Conservation (phyloP, 768 basidiomycete species). For the Rickenella mellea region DNA sequence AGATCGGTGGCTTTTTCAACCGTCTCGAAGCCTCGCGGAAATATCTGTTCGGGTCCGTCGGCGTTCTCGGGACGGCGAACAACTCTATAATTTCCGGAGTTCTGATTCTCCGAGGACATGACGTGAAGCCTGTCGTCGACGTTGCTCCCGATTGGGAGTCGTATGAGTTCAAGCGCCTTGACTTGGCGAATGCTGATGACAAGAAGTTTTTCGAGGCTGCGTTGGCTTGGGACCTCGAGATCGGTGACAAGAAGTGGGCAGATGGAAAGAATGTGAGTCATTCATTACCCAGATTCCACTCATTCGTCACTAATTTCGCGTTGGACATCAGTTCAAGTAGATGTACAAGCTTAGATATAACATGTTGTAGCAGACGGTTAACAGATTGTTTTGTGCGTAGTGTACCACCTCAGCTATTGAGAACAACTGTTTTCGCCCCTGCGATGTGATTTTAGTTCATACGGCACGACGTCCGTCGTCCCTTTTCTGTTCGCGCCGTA, state of each 20-base stretch:
- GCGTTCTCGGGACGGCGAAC: slow-evolving; percentile 77
- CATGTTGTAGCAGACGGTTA: too few relatives aligned
- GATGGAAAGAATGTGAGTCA: slow-evolving; percentile 82
- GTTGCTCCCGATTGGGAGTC: slow-evolving; percentile 90
- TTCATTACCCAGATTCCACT: too few relatives aligned
- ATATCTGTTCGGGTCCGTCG: slow-evolving; percentile 89
- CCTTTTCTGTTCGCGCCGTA: slow-evolving; percentile 29
- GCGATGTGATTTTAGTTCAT: too few relatives aligned
- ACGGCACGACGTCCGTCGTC: too few relatives aligned
- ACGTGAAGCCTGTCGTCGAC: slow-evolving; percentile 57
- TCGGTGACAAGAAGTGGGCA: slow-evolving; percentile 84
- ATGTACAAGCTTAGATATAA: too few relatives aligned
- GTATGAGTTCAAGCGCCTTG: slow-evolving; percentile 71
- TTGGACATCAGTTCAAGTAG: too few relatives aligned
- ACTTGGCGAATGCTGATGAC: slow-evolving; percentile 62
- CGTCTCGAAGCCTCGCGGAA: slow-evolving; percentile 95
- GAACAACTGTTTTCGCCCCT: too few relatives aligned
- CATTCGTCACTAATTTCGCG: too few relatives aligned
- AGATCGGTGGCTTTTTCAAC: slow-evolving; percentile 93
- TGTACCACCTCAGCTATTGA: too few relatives aligned
- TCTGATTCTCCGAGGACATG: slow-evolving; percentile 76
- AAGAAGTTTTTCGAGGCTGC: slow-evolving; percentile 90
- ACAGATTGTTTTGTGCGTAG: too few relatives aligned
- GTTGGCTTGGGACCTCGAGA: slow-evolving; percentile 86
- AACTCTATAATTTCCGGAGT: slow-evolving; percentile 75